Base-by-base conservation (phyloP, 164 flowering plant genomes). In the Taxillus chinensis region DNA sequence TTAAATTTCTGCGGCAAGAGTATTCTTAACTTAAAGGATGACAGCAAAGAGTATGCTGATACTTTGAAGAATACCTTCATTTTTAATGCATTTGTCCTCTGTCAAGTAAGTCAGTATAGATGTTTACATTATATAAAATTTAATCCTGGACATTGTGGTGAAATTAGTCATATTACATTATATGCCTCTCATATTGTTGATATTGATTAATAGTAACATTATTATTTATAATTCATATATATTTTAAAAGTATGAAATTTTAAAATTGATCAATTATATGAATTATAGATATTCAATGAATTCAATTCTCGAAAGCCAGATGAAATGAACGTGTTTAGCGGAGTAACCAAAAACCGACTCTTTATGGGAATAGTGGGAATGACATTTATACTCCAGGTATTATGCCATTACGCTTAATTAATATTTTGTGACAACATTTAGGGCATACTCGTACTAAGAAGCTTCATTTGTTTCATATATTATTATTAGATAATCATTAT, bases 271-370 rank as follows among this genome's bases (percentile, higher is more conserved):
- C 5, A 37, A 15, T 3, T 8, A 13, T 16, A 60, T 53, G 7
- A 57, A 40, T 46, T 73, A 8, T 84, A 85, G 90, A 73, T 85
- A 56, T 83, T 81, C 67, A 85, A 83, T 27, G 90, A 85, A 77
- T 77, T 85, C 66, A 83, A 85, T 73, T 80, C 88, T 43, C 67
- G 87, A 56, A 83, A 83, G 64, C 87, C 87, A 13, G 87, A 85
- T 12, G 77, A 81, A 70, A 40, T 83, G 7, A 83, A 83, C 63
- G 76, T 83, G 56, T 85, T 85, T 56, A 62, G 53, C 1, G 90
- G 90, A 38, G 79, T 85, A 63, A 74, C 75, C 3, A 81, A 74
- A 45, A 85, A 85, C 72, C 64, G 38, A 62, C 75, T 85, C 51
- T 85, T 85, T 65, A 61, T 77, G 64, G 84, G 77, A n/a, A 82